These are phyloP conservation scores for Chlamydomonas sphaeroides DNA, from an alignment of 139 green algal species.

Conservation along the genomic window DNA sequence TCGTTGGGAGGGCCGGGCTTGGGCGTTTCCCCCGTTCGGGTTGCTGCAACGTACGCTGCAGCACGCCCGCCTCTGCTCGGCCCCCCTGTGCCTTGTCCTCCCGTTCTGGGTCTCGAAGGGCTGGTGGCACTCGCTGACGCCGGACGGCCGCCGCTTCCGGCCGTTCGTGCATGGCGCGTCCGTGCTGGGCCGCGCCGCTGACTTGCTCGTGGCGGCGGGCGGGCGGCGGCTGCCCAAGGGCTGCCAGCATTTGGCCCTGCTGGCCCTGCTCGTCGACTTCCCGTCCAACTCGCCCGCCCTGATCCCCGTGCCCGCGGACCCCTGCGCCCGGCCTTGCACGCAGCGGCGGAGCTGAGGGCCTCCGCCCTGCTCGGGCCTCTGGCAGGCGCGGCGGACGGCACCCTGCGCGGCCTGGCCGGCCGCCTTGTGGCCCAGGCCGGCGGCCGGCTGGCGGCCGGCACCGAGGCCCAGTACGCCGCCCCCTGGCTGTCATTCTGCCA, in stretches of 20 bases:
- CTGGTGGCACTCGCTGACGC: neutral
- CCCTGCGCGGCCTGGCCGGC: neutral
- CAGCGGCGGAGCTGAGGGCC: too few species aligned
- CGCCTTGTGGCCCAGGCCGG: neutral
- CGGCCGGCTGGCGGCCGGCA: neutral
- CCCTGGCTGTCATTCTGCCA: neutral
- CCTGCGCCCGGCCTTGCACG: too few species aligned
- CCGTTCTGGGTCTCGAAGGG: neutral
- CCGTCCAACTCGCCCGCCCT: too few species aligned
- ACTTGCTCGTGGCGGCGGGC: neutral
- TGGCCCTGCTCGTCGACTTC: constrained; percentile 6
- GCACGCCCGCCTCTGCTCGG: neutral
- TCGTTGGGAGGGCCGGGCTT: neutral
- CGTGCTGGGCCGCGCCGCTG: neutral
- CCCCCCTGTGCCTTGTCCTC: neutral
- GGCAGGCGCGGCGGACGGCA: neutral
- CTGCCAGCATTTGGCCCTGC: neutral
- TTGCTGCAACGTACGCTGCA: neutral
- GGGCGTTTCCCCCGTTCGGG: neutral
- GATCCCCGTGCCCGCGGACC: too few species aligned
- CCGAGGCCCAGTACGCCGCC: neutral
- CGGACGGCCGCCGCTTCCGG: neutral
- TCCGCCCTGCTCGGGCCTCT: neutral
- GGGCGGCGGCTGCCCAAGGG: neutral
- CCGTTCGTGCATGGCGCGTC: neutral